Base-by-base conservation (phyloP, 352 stramenopile genomes). In the Globisporangium perplexum region DNA sequence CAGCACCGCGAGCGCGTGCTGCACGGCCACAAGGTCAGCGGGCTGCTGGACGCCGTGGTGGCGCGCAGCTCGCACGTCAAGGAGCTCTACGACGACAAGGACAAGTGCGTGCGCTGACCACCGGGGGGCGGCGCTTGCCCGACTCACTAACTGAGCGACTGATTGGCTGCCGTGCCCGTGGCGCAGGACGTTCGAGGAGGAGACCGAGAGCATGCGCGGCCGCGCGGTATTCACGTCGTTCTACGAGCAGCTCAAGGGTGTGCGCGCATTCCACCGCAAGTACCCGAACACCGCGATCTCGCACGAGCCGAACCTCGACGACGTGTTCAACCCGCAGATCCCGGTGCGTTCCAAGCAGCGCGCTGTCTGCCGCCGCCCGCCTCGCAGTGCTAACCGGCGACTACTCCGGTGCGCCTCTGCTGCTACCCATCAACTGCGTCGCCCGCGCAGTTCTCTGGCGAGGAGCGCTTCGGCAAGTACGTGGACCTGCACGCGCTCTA, bases 401-500 rank as follows among this genome's bases (percentile, higher is more conserved):
- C 5, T 60, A 6, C 15, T 14, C 15, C 14, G n/a, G n/a, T n/a
- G n/a, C n/a, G n/a, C n/a, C n/a, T n/a, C n/a, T n/a, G n/a, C n/a
- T n/a, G n/a, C n/a, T n/a, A n/a, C n/a, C n/a, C n/a, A n/a, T n/a
- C n/a, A n/a, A n/a, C n/a, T n/a, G n/a, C n/a, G n/a, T n/a, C n/a
- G 2, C 2, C 15, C 18, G n/a, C 22, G 20, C 36, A 90, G 68
- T 96, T 96, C 53, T 93, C 82, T 3, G 88, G 88, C 17, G 86
- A 96, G 81, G 88, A 96, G 62, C 79, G 74, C 24, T 90, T 90
- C 38, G 88, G 88, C 53, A 93, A 93, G 56, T 96, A 95, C 58
- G 74, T 96, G n/a, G 88, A 96, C 59, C 52, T 96, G 33, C 83
- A 95, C 56, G 72, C 85, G 62, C 86, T 93, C 53, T 91, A 94